Evolutionary conservation across 306 rosid genomes (phyloP).

Genomic region (Astragalus membranaceus): DNA sequence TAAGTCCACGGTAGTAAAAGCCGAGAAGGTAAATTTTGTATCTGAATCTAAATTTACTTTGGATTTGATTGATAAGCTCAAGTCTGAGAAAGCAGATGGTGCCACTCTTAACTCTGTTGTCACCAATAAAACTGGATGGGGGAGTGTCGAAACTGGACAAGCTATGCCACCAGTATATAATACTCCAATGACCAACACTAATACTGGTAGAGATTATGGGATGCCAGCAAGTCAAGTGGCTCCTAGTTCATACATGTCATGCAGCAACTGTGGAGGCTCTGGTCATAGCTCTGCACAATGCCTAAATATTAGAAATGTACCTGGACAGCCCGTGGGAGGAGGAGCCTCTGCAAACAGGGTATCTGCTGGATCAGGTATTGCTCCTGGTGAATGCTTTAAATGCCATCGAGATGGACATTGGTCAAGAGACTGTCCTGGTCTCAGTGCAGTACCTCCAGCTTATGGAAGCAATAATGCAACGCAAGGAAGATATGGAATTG

Average conservation of each 20-base stretch:
- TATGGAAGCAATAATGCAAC: slow-evolving; percentile 45
- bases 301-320: slow-evolving; percentile 41
- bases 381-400: slow-evolving; percentile 62
- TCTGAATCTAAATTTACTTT: slow-evolving; percentile 40
- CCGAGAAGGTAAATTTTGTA: slow-evolving; percentile 51
- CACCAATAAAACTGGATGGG: slow-evolving; percentile 20
- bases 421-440: slow-evolving; percentile 77
- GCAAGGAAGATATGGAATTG: slow-evolving; percentile 49
- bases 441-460: slow-evolving; percentile 20
- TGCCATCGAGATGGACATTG: slow-evolving; percentile 80
- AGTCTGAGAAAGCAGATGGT: slow-evolving; percentile 34
- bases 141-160: slow-evolving; percentile 34
- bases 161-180: slow-evolving; percentile 25
- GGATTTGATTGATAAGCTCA: slow-evolving; percentile 56
- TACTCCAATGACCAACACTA: slow-evolving; percentile 14
- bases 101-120: slow-evolving; percentile 26
- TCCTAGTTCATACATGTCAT: slow-evolving; percentile 31
- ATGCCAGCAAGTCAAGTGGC: slow-evolving; percentile 37
- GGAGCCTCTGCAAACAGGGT: slow-evolving; percentile 35
- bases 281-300: slow-evolving; percentile 68
- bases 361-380: slow-evolving; percentile 32
- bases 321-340: slow-evolving; percentile 45
- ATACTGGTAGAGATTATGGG: slow-evolving; percentile 44
- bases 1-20: slow-evolving; percentile 72
- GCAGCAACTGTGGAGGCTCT: slow-evolving; percentile 64